A percentile compares a stretch with the other conserved stretches of the same genome.
Conservation (phyloP, 2,329 filamentous ascomycete species). For the Kalaharituber pfeilii region DNA sequence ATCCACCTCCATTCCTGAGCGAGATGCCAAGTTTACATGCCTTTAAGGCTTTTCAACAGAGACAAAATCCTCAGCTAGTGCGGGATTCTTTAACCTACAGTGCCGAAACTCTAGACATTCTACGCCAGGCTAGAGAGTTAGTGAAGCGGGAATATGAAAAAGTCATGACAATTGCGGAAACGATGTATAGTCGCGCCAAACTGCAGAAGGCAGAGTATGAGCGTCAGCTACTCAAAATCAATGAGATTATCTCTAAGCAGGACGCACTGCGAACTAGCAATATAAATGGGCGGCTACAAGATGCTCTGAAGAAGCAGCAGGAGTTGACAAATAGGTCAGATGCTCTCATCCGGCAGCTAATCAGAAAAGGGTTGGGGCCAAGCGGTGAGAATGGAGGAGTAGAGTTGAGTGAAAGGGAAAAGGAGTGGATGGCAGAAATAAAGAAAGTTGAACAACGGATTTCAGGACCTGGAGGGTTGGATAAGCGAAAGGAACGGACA, state of each 20-base stretch:
- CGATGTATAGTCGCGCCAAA: conserved; percentile 16
- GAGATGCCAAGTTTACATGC: not conserved
- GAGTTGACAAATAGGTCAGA: conserved; percentile 16
- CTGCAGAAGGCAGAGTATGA: conserved; percentile 15
- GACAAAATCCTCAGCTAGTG: not conserved
- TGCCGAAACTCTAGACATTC: conserved; percentile 11
- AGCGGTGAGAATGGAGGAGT: not conserved
- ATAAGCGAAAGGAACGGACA: conserved; percentile 1
- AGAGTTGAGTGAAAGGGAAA: conserved; percentile 16
- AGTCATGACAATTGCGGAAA: conserved; percentile 15
- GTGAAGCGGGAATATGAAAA: conserved; percentile 15
- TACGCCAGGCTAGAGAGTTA: conserved; percentile 12
- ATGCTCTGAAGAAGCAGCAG: conserved; percentile 13
- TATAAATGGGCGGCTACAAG: conserved; percentile 9
- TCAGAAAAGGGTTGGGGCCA: conserved; percentile 1
- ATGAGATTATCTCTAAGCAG: conserved; percentile 7
- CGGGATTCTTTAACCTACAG: not conserved
- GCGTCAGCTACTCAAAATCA: conserved; percentile 14
- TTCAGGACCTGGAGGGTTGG: not conserved
- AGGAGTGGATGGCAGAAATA: conserved; percentile 15
- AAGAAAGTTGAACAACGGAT: not conserved
- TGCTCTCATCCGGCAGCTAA: conserved; percentile 10
- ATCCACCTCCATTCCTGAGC: not conserved
- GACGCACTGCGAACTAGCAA: conserved; percentile 7
- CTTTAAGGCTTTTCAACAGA: not conserved